Conservation (phyloP, 257 asterid species). For the Craterostigma plantagineum region DNA sequence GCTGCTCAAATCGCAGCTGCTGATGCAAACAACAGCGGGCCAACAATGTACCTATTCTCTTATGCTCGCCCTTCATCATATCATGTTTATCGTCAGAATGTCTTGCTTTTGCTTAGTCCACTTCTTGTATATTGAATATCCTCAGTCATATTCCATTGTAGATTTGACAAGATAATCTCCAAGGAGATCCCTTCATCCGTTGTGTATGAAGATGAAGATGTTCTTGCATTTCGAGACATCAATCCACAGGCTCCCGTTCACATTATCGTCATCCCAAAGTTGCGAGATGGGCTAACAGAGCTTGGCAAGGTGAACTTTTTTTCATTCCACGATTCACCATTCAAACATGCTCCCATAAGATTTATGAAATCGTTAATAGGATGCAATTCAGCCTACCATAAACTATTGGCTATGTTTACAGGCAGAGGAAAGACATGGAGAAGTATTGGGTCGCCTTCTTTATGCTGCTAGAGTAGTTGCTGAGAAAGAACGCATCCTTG, state of each 20-base stretch:
- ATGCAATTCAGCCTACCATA: neutral
- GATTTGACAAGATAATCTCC: constrained; percentile 89
- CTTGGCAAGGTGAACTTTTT: constrained; percentile 62
- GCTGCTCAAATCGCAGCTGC: constrained; percentile 50
- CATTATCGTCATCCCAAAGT: constrained; percentile 75
- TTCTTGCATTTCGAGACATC: constrained; percentile 84
- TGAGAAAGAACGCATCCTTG: constrained; percentile 71
- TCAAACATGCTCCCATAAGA: constrained; percentile 1
- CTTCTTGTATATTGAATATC: neutral
- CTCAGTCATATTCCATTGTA: constrained; percentile 8
- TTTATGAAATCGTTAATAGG: neutral
- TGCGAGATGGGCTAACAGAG: constrained; percentile 65
- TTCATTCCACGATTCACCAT: constrained; percentile 2
- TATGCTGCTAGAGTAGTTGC: constrained; percentile 84
- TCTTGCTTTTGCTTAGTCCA: neutral
- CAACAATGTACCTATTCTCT: constrained; percentile 47
- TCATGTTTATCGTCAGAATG: neutral
- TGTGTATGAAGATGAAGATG: constrained; percentile 77
- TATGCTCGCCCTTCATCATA: neutral
- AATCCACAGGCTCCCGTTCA: constrained; percentile 95
- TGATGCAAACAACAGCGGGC: constrained; percentile 44
- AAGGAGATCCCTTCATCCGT: constrained; percentile 75
- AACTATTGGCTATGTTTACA: constrained; percentile 11
- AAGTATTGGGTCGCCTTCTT: constrained; percentile 75
- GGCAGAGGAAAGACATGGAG: constrained; percentile 77